A percentile compares a stretch with the other conserved stretches of the same genome.
These are phyloP conservation scores for Pisolithus microcarpus DNA, from an alignment of 768 basidiomycete species.

Conservation along the genomic window DNA sequence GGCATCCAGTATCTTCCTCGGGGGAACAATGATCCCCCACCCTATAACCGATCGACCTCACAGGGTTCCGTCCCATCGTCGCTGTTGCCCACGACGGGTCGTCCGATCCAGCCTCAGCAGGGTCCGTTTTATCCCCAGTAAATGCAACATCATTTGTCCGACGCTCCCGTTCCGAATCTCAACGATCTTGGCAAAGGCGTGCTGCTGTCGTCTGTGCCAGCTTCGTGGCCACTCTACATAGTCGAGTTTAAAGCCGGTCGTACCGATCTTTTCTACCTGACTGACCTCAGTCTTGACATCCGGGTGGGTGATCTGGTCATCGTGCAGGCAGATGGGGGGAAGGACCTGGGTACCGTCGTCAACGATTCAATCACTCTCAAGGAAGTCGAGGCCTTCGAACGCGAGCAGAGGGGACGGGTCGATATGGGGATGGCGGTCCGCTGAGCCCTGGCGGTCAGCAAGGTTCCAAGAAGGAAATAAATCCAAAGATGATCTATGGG, in stretches of 20 bases:
- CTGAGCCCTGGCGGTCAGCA: too few relatives aligned
- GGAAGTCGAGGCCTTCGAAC: constrained; percentile 88
- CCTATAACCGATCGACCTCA: constrained; percentile 39
- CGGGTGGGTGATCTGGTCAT: constrained; percentile 88
- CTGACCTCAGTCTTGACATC: constrained; percentile 58
- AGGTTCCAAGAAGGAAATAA: too few relatives aligned
- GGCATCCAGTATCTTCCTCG: constrained; percentile 53
- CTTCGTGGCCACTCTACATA: constrained; percentile 87
- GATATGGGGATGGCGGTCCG: too few relatives aligned
- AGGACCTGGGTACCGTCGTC: constrained; percentile 86
- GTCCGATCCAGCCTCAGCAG: constrained; percentile 25
- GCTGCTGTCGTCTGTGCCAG: constrained; percentile 74
- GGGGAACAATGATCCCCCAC: constrained; percentile 28
- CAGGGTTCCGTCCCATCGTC: constrained; percentile 40
- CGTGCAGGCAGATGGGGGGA: constrained; percentile 93
- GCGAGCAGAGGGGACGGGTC: constrained; percentile 71
- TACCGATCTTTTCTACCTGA: constrained; percentile 89
- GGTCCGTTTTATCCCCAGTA: constrained; percentile 24
- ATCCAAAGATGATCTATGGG: too few relatives aligned
- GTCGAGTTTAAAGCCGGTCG: constrained; percentile 97
- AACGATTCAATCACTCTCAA: constrained; percentile 85
- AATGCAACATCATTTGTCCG: constrained; percentile 35
- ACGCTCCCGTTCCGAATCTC: constrained; percentile 29
- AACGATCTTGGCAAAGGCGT: constrained; percentile 81
- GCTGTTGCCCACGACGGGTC: constrained; percentile 43